Evolutionary conservation across 1,284 basidiomycete species (phyloP), one percentile per base, ranked within the genome.

Genomic region (Trametes pubescens): DNA sequence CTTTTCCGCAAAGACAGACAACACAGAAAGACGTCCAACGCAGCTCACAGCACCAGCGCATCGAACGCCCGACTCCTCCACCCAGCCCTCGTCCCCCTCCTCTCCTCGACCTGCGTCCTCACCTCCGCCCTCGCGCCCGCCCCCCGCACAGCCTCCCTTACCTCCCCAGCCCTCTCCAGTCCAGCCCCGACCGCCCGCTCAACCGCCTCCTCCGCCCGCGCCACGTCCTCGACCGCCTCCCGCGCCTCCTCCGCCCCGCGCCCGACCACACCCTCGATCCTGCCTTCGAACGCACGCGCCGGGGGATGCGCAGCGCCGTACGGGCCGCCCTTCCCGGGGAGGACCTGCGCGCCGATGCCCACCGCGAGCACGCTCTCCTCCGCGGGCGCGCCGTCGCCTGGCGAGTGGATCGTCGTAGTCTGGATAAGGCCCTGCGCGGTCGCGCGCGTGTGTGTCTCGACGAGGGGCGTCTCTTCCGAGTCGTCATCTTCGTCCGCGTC

Each of bases 291-390:
- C 24, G 38, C 53, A 26, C 22, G 48, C 58, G 55, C 67, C 35
- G 59, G 64, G 37, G 62, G 62, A 53, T 59, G 65, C 3, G 75
- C 68, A 16, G 60, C 70, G 2, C 68, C 75, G 60, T 79, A 76
- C 2, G 81, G 77, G 8, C 80, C 81, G 6, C 77, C 79, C 57
- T 80, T 78, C 4, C 77, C 77, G 0, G 80, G 78, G 61, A 85
- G 77, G n/a, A 85, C 71, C 67, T 85, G 84, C 6, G 82, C 72
- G 16, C 79, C 81, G 18, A 77, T 74, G 2, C 84, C 84, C 22
- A 85, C 71, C 0, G 80, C 80, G 21, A 82, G 62, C 5, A 77
- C 67, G 13, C 75, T 79, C 57, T 79, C 75, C 43, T 73, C 69
- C 6, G 68, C 38, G 4, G n/a, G 13, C 7, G 59, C 13, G 65